phyloP scores from a whole-genome alignment of 768 basidiomycete species.

The Pleurotus ostreatus region DNA sequence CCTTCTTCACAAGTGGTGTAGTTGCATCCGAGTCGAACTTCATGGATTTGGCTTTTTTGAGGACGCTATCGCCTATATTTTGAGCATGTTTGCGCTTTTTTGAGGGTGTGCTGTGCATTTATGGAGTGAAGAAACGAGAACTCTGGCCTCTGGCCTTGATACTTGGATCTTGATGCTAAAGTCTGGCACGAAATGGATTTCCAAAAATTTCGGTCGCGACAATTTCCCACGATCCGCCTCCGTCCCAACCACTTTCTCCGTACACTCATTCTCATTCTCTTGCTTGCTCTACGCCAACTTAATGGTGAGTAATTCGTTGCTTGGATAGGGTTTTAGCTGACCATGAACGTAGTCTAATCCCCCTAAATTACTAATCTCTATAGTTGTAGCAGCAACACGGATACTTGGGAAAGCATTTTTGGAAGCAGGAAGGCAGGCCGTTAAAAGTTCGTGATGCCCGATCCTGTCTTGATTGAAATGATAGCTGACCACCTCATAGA shows the following conservation, averaged over 20 bases:
- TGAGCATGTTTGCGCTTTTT: conserved; percentile 50
- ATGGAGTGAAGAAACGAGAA: too few species aligned
- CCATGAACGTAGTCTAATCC: conserved; percentile 52
- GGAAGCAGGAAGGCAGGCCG: conserved; percentile 89
- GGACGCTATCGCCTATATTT: conserved; percentile 17
- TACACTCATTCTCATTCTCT: background rate
- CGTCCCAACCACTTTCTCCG: conserved; percentile 3
- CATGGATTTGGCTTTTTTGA: conserved; percentile 35
- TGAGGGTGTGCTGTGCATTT: conserved; percentile 1
- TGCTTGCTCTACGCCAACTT: background rate
- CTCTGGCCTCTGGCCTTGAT: too few species aligned
- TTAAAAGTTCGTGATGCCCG: conserved; percentile 66
- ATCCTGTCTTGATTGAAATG: too few species aligned
- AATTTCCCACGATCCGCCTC: conserved; percentile 1
- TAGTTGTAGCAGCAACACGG: conserved; percentile 68
- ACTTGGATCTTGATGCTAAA: background rate
- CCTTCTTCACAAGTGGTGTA: conserved; percentile 21
- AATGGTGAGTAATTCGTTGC: conserved; percentile 1
- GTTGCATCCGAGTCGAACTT: conserved; percentile 22
- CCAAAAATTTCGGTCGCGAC: conserved; percentile 1
- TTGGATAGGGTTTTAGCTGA: background rate
- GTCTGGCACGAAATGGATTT: background rate
- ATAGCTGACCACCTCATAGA: conserved; percentile 40
- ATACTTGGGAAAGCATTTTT: conserved; percentile 89
- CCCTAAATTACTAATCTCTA: conserved; percentile 77